These are phyloP conservation scores for Setaria viridis DNA, from an alignment of 202 grass and related monocot species.

Conservation along the genomic window DNA sequence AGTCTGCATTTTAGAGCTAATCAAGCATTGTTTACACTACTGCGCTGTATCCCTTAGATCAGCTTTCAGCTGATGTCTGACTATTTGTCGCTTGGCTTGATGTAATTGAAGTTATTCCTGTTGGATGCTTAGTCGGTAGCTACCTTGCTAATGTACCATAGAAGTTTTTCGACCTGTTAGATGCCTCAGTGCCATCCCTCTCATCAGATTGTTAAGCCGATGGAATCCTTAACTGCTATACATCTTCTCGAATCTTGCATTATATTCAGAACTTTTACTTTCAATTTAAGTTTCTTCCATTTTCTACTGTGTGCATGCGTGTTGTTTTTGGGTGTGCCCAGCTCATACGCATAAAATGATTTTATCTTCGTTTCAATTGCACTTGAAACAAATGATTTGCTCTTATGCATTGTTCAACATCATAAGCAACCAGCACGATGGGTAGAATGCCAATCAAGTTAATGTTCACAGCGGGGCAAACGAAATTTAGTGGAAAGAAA, in stretches of 20 bases:
- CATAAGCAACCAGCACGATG: no score
- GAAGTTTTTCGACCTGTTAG: not conserved
- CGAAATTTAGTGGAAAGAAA: no score
- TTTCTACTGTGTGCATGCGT: no score
- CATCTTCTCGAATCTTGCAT: not conserved
- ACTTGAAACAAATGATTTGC: no score
- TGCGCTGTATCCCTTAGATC: constrained; percentile 34
- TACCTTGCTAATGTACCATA: constrained; percentile 33
- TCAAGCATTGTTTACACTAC: constrained; percentile 1
- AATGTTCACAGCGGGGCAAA: no score
- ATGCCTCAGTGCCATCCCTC: not conserved
- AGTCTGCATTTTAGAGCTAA: constrained; percentile 19
- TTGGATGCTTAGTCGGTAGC: not conserved
- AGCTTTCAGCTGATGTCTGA: constrained; percentile 8
- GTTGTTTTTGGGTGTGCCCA: no score
- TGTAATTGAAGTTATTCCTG: constrained; percentile 30
- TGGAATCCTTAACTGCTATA: not conserved
- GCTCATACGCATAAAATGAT: no score
- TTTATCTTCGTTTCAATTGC: no score
- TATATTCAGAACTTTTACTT: not conserved
- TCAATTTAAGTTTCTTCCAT: not conserved
- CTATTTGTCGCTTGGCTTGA: constrained; percentile 24
- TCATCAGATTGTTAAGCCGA: not conserved
- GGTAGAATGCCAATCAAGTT: no score
- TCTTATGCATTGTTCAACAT: no score